A percentile compares a stretch with the other conserved stretches of the same genome.
Conservation (phyloP, 495 filamentous ascomycete genomes). For the Neurospora hispaniola region DNA sequence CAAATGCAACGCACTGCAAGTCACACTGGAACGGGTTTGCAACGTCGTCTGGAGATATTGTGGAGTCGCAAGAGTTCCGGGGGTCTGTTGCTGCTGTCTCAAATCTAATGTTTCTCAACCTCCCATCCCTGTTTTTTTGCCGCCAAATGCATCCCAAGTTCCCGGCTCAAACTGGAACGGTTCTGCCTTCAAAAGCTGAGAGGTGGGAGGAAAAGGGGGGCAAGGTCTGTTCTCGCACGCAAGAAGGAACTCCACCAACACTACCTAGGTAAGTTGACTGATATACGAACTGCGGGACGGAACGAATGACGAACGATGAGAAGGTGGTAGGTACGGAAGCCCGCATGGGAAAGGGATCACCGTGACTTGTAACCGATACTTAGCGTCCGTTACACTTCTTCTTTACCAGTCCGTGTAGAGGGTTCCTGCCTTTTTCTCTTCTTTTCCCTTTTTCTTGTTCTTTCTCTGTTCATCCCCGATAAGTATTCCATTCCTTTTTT, state of each 20-base stretch:
- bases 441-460: neutral
- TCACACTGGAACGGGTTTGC: neutral
- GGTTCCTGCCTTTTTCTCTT: neutral
- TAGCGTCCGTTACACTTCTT: too few relatives aligned
- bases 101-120: neutral
- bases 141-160: neutral
- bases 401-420: too few relatives aligned
- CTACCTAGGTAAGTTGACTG: neutral
- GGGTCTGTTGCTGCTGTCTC: neutral
- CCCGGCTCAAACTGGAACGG: neutral
- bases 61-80: neutral
- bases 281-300: neutral
- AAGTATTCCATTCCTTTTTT: neutral
- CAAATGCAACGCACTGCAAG: neutral
- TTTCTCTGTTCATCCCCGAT: neutral
- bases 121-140: neutral
- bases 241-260: neutral
- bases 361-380: neutral
- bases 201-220: neutral
- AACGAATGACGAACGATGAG: neutral
- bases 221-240: neutral
- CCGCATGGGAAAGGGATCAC: neutral
- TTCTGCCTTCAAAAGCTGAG: neutral
- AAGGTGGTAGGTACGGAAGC: neutral
- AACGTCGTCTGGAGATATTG: neutral